Evolutionary conservation across 139 green algal species (phyloP).

Genomic region (Chlorella sp.): DNA sequence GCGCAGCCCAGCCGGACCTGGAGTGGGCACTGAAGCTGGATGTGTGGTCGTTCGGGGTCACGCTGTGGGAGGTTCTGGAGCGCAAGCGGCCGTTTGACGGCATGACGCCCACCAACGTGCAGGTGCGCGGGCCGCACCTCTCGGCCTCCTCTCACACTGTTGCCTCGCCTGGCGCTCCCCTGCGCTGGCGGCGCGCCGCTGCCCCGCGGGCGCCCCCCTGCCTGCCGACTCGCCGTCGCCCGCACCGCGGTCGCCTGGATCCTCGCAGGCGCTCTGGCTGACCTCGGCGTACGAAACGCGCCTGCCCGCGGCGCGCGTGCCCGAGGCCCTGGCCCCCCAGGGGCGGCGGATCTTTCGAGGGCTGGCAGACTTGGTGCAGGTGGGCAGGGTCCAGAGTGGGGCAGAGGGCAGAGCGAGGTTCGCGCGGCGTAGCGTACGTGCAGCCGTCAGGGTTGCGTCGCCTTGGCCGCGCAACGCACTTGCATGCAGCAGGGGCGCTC

Average conservation of each 20-base stretch:
- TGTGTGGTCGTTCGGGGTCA: conserved; percentile 69
- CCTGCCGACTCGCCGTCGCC: background rate
- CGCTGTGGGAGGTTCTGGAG: conserved; percentile 63
- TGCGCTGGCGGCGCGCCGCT: background rate
- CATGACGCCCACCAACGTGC: conserved; percentile 12
- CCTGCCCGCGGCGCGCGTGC: conserved; percentile 24
- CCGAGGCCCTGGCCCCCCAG: background rate
- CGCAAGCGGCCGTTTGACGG: conserved; percentile 46
- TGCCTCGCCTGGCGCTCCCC: background rate
- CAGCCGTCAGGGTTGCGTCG: background rate
- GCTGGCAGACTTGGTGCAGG: conserved; percentile 17
- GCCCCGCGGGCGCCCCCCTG: background rate
- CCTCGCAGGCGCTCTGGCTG: conserved; percentile 20
- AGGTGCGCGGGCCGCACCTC: background rate
- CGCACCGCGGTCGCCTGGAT: too few species aligned
- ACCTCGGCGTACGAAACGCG: conserved; percentile 12
- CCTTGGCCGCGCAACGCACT: background rate
- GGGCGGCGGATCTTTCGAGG: conserved; percentile 24
- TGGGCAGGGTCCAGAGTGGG: too few species aligned
- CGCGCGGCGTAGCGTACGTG: background rate
- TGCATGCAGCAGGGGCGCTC: background rate
- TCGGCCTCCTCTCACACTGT: background rate
- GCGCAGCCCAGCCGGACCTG: conserved; percentile 7
- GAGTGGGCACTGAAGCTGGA: conserved; percentile 34
- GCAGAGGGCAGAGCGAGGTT: background rate